Base-by-base conservation (phyloP, 2,329 filamentous ascomycete genomes). In the Neofusicoccum sp. region DNA sequence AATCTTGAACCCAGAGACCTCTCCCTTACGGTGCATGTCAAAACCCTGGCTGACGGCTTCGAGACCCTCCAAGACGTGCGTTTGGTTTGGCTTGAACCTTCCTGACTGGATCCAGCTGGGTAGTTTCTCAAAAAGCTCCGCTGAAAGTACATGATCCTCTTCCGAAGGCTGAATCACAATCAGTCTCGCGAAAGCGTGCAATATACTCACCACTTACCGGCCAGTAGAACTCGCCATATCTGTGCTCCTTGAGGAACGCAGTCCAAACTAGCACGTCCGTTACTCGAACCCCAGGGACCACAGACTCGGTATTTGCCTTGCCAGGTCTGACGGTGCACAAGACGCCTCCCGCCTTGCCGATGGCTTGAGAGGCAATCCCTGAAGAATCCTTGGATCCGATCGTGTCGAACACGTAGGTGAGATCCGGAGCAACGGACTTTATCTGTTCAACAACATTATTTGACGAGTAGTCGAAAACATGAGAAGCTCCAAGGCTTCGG, bases 211-310 rank as follows among this genome's bases (percentile, higher is more conserved):
- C 4, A 73, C 74, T 67, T 63, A 79, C 78, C 4, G 76, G 73
- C 73, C 73, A 81, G 39, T 69, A 66, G 36, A 77, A 74, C 0
- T 69, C 63, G 1, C 72, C 70, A 64, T 79, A 80, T 2, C 67
- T 54, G 52, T 78, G 74, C 4, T 79, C 74, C 60, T 78, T 78
- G 34, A 78, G 61, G 48, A 81, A 81, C 1, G 72, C 74, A 2
- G 76, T 79, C 75, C 76, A 79, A 0, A 81, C 77, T n/a, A 80
- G 66, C 3, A 81, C 77, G 66, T 79, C 75, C 0, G 73, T 78
- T 1, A 81, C 74, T 22, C 71, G 72, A 3, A 74, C 74, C 3
- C 70, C 66, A 16, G 69, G 64, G 0, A 70, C 65, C 0, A 80
- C 76, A 37, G 73, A 65, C 29, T 77, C 73, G 0, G 77, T 80